Evolutionary conservation across 2,329 filamentous ascomycete species (phyloP).

Genomic region (Paraphoma sp.): DNA sequence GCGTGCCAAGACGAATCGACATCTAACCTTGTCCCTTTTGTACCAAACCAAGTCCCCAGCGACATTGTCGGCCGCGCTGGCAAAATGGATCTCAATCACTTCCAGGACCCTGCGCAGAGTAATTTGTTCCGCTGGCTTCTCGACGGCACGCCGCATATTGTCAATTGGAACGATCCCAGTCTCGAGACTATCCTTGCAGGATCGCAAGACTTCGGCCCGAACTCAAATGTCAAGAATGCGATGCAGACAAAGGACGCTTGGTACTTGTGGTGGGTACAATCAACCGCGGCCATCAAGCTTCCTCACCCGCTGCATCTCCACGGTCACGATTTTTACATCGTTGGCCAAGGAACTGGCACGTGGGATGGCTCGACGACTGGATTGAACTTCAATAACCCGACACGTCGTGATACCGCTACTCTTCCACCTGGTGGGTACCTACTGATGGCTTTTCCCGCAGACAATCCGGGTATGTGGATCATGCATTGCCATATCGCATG

Average conservation of each 20-base stretch:
- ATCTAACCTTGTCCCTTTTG: conserved; percentile 46
- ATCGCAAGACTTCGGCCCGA: conserved; percentile 27
- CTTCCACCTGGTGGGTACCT: conserved; percentile 51
- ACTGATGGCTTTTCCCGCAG: conserved; percentile 60
- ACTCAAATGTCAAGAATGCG: conserved; percentile 35
- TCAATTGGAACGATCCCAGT: conserved; percentile 53
- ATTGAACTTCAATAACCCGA: conserved; percentile 47
- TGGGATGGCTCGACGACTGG: conserved; percentile 44
- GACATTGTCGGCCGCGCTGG: conserved; percentile 33
- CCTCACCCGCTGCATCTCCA: conserved; percentile 52
- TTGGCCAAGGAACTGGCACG: conserved; percentile 42
- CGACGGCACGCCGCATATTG: conserved; percentile 47
- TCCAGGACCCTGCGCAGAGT: conserved; percentile 37
- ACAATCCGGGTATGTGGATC: conserved; percentile 58
- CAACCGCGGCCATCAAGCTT: conserved; percentile 38
- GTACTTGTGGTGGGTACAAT: conserved; percentile 59
- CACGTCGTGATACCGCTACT: conserved; percentile 48
- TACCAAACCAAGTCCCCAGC: conserved; percentile 48
- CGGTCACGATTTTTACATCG: conserved; percentile 53
- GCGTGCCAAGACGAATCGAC: conserved; percentile 48
- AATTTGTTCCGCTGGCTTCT: conserved; percentile 54
- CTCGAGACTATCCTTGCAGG: conserved; percentile 51
- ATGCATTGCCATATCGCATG: conserved; percentile 47
- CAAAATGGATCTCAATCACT: conserved; percentile 38
- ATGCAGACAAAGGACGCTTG: conserved; percentile 39